phyloP scores from a whole-genome alignment of 768 basidiomycete genomes.

The Lactarius sp. region DNA sequence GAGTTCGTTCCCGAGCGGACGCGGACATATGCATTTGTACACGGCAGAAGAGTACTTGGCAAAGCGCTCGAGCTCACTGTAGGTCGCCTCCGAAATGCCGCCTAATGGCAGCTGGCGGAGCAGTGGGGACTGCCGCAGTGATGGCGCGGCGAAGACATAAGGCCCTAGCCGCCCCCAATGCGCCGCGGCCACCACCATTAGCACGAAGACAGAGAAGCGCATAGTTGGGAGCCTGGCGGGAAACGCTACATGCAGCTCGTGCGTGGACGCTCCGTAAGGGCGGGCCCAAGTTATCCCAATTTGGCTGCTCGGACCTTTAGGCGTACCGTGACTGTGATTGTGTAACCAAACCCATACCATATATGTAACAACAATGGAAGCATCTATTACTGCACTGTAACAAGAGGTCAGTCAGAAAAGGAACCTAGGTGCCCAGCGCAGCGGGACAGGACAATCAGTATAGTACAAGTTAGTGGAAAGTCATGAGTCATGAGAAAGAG shows the following conservation, averaged over 20 bases:
- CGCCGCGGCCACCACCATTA: neutral
- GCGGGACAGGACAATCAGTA: too few species aligned
- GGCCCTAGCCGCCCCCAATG: neutral
- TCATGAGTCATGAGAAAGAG: too few species aligned
- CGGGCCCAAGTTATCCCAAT: too few species aligned
- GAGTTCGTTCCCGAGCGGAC: slow-evolving; percentile 45
- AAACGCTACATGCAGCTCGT: neutral
- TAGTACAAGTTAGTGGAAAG: too few species aligned
- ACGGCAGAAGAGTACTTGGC: slow-evolving; percentile 48
- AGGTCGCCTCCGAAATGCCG: slow-evolving; percentile 25
- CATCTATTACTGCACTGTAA: too few species aligned
- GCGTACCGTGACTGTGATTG: too few species aligned
- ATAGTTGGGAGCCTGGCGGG: neutral
- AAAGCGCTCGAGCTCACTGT: slow-evolving; percentile 42
- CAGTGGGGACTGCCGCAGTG: neutral
- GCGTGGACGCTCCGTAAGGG: neutral
- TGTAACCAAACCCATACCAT: too few species aligned
- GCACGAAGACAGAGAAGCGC: neutral
- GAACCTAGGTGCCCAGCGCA: too few species aligned
- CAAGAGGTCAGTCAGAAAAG: too few species aligned
- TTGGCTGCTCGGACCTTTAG: too few species aligned
- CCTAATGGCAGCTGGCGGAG: neutral
- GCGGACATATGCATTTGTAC: slow-evolving; percentile 43
- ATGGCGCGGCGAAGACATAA: neutral
- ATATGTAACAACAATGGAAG: too few species aligned